Evolutionary conservation across 306 rosid genomes (phyloP).

Genomic region (Castanea mollissima): DNA sequence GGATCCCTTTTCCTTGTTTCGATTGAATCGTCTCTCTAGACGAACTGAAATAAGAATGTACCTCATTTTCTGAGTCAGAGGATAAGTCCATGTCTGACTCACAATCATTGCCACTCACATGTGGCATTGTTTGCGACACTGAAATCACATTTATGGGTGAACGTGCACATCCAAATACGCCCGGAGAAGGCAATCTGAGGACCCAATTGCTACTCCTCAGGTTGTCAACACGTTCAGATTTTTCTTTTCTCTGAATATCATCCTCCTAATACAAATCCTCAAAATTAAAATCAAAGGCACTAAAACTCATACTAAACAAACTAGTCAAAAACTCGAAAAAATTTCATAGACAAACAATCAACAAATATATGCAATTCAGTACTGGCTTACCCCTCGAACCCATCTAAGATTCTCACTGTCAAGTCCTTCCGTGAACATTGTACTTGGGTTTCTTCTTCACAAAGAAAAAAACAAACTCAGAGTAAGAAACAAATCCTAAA

Average conservation of each 20-base stretch:
- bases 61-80: conserved; percentile 13
- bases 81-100: conserved; percentile 20
- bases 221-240: neutral
- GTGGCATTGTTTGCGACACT: neutral
- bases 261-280: neutral
- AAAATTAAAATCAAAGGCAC: neutral
- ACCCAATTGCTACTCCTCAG: neutral
- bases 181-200: conserved; percentile 5
- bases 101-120: neutral
- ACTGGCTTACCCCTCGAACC: conserved; percentile 20
- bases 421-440: conserved; percentile 14
- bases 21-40: no score
- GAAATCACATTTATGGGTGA: neutral
- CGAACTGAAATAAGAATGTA: neutral
- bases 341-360: neutral
- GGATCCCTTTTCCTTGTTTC: no score
- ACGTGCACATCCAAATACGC: conserved; percentile 7
- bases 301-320: neutral
- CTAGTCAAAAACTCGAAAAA: neutral
- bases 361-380: neutral
- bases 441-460: neutral
- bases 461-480: neutral
- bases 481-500: neutral
- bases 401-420: conserved; percentile 14
- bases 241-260: neutral